Conservation (phyloP, 1,284 basidiomycete genomes). For the Moesziomyces globuligerus region DNA sequence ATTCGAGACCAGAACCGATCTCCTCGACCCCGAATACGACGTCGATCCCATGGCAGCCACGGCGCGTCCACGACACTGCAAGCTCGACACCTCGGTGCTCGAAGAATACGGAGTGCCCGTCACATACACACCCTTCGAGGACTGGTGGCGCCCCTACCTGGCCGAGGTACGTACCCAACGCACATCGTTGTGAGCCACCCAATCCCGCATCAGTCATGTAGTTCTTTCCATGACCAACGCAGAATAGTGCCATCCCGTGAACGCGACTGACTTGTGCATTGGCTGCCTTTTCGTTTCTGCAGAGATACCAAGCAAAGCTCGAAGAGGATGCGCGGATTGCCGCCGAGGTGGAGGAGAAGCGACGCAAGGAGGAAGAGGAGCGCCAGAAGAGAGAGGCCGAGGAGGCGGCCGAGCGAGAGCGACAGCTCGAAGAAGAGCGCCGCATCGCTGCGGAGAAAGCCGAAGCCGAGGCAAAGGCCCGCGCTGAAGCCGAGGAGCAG, state of each 20-base stretch:
- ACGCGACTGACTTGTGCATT: conserved; percentile 11
- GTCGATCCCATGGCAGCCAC: conserved; percentile 60
- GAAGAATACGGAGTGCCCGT: conserved; percentile 53
- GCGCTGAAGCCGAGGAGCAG: conserved; percentile 9
- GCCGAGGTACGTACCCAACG: conserved; percentile 36
- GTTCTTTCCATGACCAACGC: conserved; percentile 1
- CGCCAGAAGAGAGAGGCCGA: conserved; percentile 32
- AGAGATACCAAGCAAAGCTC: conserved; percentile 19
- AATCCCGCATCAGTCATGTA: not conserved
- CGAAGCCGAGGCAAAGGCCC: conserved; percentile 15
- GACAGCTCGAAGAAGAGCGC: conserved; percentile 17
- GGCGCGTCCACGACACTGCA: conserved; percentile 59
- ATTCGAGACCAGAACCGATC: conserved; percentile 42
- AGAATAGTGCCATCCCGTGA: not conserved
- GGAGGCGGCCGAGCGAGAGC: conserved; percentile 33
- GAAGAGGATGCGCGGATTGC: conserved; percentile 37
- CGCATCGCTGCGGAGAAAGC: conserved; percentile 34
- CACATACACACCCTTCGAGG: conserved; percentile 55
- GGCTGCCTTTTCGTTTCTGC: not conserved
- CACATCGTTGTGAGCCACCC: not conserved
- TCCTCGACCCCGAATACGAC: conserved; percentile 61
- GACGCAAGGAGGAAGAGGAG: conserved; percentile 33
- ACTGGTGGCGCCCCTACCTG: conserved; percentile 61
- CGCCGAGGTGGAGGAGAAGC: conserved; percentile 32
- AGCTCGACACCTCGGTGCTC: conserved; percentile 54